Conservation (phyloP, 73 alveolate genomes). For the Paramecium primaurelia region DNA sequence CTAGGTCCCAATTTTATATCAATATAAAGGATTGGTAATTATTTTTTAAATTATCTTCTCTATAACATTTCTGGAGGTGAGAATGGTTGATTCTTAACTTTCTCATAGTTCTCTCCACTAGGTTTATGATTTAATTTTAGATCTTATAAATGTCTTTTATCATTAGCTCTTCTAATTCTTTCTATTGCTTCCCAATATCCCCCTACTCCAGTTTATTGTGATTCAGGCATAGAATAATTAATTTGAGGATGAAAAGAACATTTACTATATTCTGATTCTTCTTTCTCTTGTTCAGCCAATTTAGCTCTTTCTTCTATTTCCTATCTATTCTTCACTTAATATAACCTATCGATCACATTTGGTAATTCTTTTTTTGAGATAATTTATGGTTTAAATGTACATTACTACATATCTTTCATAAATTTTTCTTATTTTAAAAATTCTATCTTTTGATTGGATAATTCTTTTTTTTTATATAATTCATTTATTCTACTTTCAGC, state of each 20-base stretch:
- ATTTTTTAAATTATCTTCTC: not conserved
- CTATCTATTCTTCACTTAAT: not conserved
- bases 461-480: not conserved
- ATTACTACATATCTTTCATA: not conserved
- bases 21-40: not conserved
- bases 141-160: not conserved
- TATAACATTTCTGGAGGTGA: constrained; percentile 33
- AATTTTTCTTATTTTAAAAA: not conserved
- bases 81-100: not conserved
- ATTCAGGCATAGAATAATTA: not conserved
- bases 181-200: not conserved
- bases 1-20: constrained; percentile 41
- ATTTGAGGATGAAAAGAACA: constrained; percentile 24
- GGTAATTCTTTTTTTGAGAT: constrained; percentile 20
- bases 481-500: not conserved
- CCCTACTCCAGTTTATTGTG: not conserved
- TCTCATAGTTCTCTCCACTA: not conserved
- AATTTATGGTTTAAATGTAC: constrained; percentile 24
- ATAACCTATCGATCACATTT: constrained; percentile 20
- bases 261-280: constrained; percentile 8
- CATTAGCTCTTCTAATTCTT: constrained; percentile 23
- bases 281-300: not conserved
- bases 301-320: not conserved
- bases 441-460: not conserved
- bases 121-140: not conserved